Percentiles rank a stretch among this genome's conserved stretches.
These are phyloP conservation scores for Fulvia fulva DNA, from an alignment of 2,329 filamentous ascomycete genomes.

Conservation along the genomic window DNA sequence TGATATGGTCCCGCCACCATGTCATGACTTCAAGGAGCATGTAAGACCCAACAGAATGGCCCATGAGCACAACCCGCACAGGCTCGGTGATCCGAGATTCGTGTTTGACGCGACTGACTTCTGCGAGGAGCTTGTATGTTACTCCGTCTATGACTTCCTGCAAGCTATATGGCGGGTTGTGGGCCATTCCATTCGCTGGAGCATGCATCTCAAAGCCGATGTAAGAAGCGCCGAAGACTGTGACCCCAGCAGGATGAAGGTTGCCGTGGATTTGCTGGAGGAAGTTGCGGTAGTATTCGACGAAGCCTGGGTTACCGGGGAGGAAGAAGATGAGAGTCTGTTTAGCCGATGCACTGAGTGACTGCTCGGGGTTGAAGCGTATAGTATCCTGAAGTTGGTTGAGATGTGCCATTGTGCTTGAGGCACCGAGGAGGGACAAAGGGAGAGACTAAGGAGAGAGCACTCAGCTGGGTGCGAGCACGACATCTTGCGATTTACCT, in stretches of 20 bases:
- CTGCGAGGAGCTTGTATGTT: conserved; percentile 38
- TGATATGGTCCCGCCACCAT: conserved; percentile 16
- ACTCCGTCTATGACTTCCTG: conserved; percentile 41
- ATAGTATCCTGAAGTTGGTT: neutral
- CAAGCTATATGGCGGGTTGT: conserved; percentile 15
- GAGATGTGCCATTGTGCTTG: neutral
- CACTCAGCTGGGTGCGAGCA: neutral
- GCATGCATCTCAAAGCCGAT: conserved; percentile 40
- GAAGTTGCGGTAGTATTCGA: conserved; percentile 69
- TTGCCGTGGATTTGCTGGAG: conserved; percentile 51
- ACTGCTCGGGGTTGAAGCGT: neutral
- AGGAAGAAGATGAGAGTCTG: conserved; percentile 63
- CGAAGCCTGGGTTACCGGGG: conserved; percentile 71
- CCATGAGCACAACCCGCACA: conserved; percentile 38
- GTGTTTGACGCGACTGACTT: conserved; percentile 6
- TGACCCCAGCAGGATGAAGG: conserved; percentile 19
- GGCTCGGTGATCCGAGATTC: neutral
- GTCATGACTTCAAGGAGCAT: conserved; percentile 39
- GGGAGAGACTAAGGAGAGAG: neutral
- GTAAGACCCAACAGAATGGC: conserved; percentile 47
- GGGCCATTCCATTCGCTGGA: neutral
- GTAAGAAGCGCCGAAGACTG: conserved; percentile 40
- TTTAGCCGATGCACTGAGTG: no score
- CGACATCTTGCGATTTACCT: neutral
- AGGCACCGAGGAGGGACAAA: neutral